Conservation (phyloP, 163 green algal genomes). For the Scenedesmus sp. region DNA sequence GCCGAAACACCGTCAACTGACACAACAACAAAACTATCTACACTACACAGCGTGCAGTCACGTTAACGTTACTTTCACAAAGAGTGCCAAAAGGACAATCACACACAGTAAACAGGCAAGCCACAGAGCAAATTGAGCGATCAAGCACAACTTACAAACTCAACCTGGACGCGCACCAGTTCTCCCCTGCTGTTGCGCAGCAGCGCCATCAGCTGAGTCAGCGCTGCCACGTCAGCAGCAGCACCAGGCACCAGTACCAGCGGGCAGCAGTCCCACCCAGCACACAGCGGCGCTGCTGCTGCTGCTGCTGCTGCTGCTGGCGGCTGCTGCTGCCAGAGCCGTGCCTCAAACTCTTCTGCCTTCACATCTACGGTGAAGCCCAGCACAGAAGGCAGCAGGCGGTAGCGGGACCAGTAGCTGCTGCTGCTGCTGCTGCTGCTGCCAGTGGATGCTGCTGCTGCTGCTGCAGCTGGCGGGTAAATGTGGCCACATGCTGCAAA, state of each 20-base stretch:
- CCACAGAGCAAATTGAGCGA: too few relatives aligned
- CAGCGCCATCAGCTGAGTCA: slow-evolving; percentile 1
- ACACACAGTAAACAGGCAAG: too few relatives aligned
- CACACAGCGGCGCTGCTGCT: slow-evolving; percentile 1
- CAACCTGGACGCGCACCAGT: background rate
- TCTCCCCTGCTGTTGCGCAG: background rate
- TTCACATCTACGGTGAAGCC: background rate
- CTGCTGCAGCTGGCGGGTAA: background rate
- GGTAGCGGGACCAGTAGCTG: slow-evolving; percentile 10
- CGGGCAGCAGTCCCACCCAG: slow-evolving; percentile 17
- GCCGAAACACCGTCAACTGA: background rate
- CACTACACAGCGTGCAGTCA: too few relatives aligned
- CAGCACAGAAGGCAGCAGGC: background rate
- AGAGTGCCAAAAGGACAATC: too few relatives aligned
- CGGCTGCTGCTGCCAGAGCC: background rate
- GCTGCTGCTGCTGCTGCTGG: background rate
- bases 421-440: background rate
- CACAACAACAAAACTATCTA: too few relatives aligned
- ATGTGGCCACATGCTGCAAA: slow-evolving; percentile 38
- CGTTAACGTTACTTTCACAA: too few relatives aligned
- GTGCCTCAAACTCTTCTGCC: background rate
- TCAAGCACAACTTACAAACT: too few relatives aligned
- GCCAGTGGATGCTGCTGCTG: background rate
- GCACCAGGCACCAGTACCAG: slow-evolving; percentile 25
- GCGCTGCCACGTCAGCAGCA: background rate